Percentiles rank a stretch among this genome's conserved stretches.
Evolutionary conservation across 495 filamentous ascomycete species (phyloP).

Genomic region (Podospora pseudoanserina): DNA sequence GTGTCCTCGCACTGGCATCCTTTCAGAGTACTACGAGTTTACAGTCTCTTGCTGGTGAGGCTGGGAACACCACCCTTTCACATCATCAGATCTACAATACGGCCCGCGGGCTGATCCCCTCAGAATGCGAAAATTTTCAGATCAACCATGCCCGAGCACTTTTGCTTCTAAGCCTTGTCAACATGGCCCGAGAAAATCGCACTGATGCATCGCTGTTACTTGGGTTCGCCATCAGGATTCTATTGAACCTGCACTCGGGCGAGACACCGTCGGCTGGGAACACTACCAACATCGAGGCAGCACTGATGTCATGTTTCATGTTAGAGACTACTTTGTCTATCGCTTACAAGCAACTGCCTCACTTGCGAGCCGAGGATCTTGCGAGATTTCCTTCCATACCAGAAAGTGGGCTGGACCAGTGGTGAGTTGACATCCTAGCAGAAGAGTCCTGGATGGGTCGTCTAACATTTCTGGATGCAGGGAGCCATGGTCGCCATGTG

Average conservation of each 20-base stretch:
- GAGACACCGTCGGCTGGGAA: constrained; percentile 30
- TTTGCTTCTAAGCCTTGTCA: constrained; percentile 57
- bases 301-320: constrained; percentile 60
- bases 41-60: constrained; percentile 10
- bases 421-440: constrained; percentile 21
- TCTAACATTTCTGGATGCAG: neutral
- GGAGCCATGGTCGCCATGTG: constrained; percentile 62
- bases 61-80: neutral
- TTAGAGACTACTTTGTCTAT: constrained; percentile 62
- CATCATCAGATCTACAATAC: constrained; percentile 52
- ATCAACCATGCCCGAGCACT: constrained; percentile 63
- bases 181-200: constrained; percentile 53
- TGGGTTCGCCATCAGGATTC: constrained; percentile 59
- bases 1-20: constrained; percentile 54
- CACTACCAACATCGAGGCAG: constrained; percentile 43
- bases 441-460: too few relatives aligned
- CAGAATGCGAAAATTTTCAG: constrained; percentile 54
- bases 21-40: constrained; percentile 44
- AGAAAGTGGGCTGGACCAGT: constrained; percentile 68
- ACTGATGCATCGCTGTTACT: constrained; percentile 58
- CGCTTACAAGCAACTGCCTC: constrained; percentile 50
- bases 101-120: constrained; percentile 58
- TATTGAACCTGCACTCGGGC: constrained; percentile 43
- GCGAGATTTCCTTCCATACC: constrained; percentile 44
- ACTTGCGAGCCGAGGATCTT: constrained; percentile 50